Base-by-base conservation (phyloP, 1,139 yeast species). In the Suhomyces panamericanus region DNA sequence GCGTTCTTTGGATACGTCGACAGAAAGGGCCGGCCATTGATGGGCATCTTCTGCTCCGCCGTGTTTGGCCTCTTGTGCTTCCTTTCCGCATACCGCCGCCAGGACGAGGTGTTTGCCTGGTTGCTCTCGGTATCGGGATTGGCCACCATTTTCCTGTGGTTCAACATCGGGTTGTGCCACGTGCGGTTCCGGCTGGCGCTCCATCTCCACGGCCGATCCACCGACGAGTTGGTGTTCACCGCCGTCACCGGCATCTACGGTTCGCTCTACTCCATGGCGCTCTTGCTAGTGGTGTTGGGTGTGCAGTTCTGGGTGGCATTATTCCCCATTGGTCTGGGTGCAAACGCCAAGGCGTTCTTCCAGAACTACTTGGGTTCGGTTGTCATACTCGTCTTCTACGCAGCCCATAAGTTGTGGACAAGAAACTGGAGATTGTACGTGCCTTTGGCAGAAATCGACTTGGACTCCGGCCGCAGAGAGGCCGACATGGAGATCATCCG, bases 111-210 rank as follows among this genome's bases (percentile, higher is more conserved):
- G 8, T 72, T 73, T 47, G 57, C 57, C 11, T 73, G 77, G 77
- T 58, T 73, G 42, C 68, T 73, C 54, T 69, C 73, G 16, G 62
- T 72, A 24, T 64, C 71, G 5, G 77, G 75, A 6, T 59, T 73
- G 43, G 69, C 76, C 1, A 69, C 77, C 15, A 54, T 72, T 35
- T 71, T 72, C 54, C 68, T 75, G 8, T 73, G 77, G 77, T 72
- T 70, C 47, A 63, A 70, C 42, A 66, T 71, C 42, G 62, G 70
- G 20, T 62, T 64, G n/a, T 64, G 75, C 13, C 75, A 66, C 48
- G 54, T 70, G 29, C 57, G 77, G 46, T 71, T 69, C 53, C 64
- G 77, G 54, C 51, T 62, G 51, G 77, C 73, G 4, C 55, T 70
- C 60, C 54, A 49, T 32, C 52, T 49, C 20, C 73, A 69, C 50